Conservation (phyloP, 768 basidiomycete species). For the Basidioascus undulatus region DNA sequence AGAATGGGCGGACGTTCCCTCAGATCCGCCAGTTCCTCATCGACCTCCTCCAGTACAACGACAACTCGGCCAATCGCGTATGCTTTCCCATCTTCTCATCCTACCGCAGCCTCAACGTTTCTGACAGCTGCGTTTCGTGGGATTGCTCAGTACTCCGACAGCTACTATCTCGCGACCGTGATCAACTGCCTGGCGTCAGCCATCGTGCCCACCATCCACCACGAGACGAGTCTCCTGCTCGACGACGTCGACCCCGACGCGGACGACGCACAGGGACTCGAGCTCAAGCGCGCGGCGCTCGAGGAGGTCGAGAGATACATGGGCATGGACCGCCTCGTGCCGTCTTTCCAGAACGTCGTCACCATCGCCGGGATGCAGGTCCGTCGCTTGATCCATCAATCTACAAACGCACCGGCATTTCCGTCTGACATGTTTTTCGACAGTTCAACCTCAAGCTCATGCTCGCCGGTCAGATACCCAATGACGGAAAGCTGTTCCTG, state of each 20-base stretch:
- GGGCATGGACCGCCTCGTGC: constrained; percentile 82
- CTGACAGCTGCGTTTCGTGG: not conserved
- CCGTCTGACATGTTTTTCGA: no score
- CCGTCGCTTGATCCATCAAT: constrained; percentile 13
- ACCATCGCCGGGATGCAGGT: constrained; percentile 81
- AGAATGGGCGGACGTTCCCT: constrained; percentile 60
- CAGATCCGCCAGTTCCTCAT: constrained; percentile 71
- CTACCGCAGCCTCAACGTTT: not conserved
- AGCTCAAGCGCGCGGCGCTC: constrained; percentile 29
- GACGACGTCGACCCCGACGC: constrained; percentile 37
- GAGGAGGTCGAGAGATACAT: constrained; percentile 75
- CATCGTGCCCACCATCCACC: constrained; percentile 57
- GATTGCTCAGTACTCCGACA: constrained; percentile 55
- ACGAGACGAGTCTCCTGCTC: constrained; percentile 47
- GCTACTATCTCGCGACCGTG: constrained; percentile 65
- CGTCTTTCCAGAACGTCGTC: constrained; percentile 79
- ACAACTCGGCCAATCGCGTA: constrained; percentile 74
- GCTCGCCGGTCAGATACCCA: constrained; percentile 50
- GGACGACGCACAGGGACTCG: no score
- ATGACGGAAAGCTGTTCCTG: constrained; percentile 54
- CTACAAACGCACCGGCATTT: constrained; percentile 4
- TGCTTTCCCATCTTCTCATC: constrained; percentile 15
- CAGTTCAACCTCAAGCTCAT: constrained; percentile 63
- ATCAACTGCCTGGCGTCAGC: constrained; percentile 61
- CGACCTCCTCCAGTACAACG: constrained; percentile 82